Evolutionary conservation across 257 asterid genomes (phyloP).

Genomic region (Jaltomata sinuosa): DNA sequence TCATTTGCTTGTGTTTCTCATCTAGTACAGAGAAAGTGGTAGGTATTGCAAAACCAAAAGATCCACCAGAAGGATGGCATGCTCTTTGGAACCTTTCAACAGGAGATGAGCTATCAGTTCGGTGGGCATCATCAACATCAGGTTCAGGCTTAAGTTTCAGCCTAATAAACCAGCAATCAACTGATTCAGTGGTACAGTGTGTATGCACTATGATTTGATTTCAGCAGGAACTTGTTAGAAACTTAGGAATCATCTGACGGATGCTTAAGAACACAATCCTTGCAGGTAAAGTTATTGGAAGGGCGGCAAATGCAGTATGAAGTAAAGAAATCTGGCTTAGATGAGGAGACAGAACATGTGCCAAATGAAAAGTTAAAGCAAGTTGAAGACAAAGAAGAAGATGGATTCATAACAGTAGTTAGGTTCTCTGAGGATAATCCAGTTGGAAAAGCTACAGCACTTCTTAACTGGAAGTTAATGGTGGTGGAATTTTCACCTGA

Average conservation of each 20-base stretch:
- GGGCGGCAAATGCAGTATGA: conserved; percentile 73
- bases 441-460: conserved; percentile 78
- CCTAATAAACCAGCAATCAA: conserved; percentile 21
- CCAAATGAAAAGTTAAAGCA: conserved; percentile 2
- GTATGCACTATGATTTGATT: neutral
- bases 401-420: conserved; percentile 53
- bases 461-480: conserved; percentile 74
- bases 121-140: conserved; percentile 31
- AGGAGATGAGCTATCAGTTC: conserved; percentile 44
- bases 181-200: conserved; percentile 34
- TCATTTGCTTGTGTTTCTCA: conserved; percentile 20
- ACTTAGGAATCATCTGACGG: conserved; percentile 2
- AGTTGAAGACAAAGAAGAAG: conserved; percentile 30
- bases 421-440: conserved; percentile 64
- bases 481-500: conserved; percentile 60
- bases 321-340: conserved; percentile 21
- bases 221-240: neutral
- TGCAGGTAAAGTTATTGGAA: conserved; percentile 54
- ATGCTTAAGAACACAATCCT: neutral
- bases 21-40: conserved; percentile 90
- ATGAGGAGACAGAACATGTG: neutral
- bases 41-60: conserved; percentile 81
- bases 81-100: conserved; percentile 78
- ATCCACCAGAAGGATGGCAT: conserved; percentile 62
- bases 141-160: conserved; percentile 31